A percentile compares a stretch with the other conserved stretches of the same genome.
These are phyloP conservation scores for Medicago truncatula DNA, from an alignment of 306 rosid species.

Conservation along the genomic window DNA sequence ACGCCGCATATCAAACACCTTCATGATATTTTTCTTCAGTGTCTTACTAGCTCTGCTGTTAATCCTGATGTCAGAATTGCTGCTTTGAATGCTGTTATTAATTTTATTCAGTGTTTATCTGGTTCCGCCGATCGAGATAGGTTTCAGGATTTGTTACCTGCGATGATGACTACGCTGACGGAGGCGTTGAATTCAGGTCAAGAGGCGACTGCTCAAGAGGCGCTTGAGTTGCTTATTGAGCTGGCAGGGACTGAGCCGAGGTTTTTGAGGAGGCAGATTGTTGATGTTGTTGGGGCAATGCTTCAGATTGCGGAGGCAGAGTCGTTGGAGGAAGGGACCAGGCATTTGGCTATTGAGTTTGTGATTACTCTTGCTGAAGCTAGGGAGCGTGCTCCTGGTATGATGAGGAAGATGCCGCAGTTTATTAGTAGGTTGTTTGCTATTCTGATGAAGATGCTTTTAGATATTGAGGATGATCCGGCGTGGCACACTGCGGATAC, in stretches of 20 bases:
- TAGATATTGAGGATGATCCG: conserved; percentile 89
- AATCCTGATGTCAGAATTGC: conserved; percentile 82
- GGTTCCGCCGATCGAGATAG: conserved; percentile 79
- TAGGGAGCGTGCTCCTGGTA: conserved; percentile 92
- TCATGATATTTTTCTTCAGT: conserved; percentile 79
- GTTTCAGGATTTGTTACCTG: conserved; percentile 91
- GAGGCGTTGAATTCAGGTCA: conserved; percentile 87
- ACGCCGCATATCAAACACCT: conserved; percentile 80
- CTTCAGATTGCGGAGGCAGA: conserved; percentile 92
- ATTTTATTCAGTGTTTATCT: conserved; percentile 86
- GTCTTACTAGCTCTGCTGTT: conserved; percentile 55
- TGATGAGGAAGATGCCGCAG: conserved; percentile 98
- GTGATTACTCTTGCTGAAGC: conserved; percentile 96
- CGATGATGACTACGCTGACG: conserved; percentile 87
- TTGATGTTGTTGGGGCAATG: conserved; percentile 90
- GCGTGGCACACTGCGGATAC: conserved; percentile 85
- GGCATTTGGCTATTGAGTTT: conserved; percentile 94
- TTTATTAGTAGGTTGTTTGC: conserved; percentile 86
- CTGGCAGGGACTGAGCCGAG: conserved; percentile 91
- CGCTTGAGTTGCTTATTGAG: conserved; percentile 85
- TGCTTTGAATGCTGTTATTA: conserved; percentile 87
- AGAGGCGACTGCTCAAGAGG: conserved; percentile 95
- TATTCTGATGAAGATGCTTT: conserved; percentile 81
- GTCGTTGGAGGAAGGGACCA: conserved; percentile 82
- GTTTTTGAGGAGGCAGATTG: conserved; percentile 83